Evolutionary conservation across 164 flowering plant genomes (phyloP).

Genomic region (Macadamia integrifolia): DNA sequence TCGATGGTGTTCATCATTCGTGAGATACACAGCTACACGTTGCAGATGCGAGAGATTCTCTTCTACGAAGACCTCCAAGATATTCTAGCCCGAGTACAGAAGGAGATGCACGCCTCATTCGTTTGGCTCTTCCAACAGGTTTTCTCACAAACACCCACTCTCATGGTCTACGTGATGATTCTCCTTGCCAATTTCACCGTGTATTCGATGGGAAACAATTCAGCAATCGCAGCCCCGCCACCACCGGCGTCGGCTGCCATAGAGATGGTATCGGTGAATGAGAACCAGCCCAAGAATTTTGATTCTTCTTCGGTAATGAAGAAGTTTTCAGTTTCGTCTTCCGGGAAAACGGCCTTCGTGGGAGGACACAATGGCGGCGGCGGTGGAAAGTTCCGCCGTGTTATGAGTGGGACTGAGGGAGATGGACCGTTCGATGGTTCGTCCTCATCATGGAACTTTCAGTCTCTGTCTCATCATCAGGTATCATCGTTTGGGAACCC

Average conservation of each 20-base stretch:
- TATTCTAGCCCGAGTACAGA: slow-evolving; percentile 55
- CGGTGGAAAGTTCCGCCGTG: slow-evolving; percentile 36
- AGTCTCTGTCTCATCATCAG: slow-evolving; percentile 11
- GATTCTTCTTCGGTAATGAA: slow-evolving; percentile 47
- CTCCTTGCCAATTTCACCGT: slow-evolving; percentile 87
- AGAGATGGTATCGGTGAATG: slow-evolving; percentile 22
- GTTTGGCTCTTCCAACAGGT: slow-evolving; percentile 92
- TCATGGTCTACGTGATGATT: slow-evolving; percentile 91
- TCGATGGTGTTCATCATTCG: slow-evolving; percentile 90
- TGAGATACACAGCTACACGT: slow-evolving; percentile 71
- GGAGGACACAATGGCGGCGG: slow-evolving; percentile 75
- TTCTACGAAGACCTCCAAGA: slow-evolving; percentile 63
- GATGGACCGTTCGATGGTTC: slow-evolving; percentile 43
- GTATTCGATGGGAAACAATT: slow-evolving; percentile 52
- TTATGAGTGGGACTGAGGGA: slow-evolving; percentile 57
- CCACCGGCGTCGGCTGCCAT: slow-evolving; percentile 10
- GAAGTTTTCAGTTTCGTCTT: slow-evolving; percentile 30
- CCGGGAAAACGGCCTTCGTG: slow-evolving; percentile 47
- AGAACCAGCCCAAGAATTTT: slow-evolving; percentile 23
- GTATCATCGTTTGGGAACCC: slow-evolving; percentile 28
- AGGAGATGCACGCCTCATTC: slow-evolving; percentile 76
- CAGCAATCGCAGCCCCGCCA: slow-evolving; percentile 47
- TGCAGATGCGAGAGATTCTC: slow-evolving; percentile 65
- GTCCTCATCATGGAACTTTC: slow-evolving; percentile 16
- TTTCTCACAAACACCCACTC: slow-evolving; percentile 80